Percentiles rank a stretch among this genome's conserved stretches.
These are phyloP conservation scores for Paramecium caudatum DNA, from an alignment of 73 alveolate species.

Conservation along the genomic window DNA sequence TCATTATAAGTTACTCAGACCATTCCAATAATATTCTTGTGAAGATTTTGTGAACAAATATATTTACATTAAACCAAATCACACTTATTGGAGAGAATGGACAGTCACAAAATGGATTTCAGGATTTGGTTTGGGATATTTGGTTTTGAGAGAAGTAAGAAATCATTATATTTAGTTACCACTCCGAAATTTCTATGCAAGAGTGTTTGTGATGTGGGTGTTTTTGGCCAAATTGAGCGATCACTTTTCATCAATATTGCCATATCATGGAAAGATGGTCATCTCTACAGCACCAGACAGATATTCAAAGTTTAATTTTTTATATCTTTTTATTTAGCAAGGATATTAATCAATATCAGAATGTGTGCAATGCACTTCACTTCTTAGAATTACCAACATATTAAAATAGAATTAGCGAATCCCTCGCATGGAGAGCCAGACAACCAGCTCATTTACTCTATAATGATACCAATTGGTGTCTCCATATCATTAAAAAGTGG, in stretches of 20 bases:
- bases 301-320: not conserved
- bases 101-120: slow-evolving; percentile 67
- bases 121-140: slow-evolving; percentile 74
- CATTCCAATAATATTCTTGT: slow-evolving; percentile 54
- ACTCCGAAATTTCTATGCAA: slow-evolving; percentile 76
- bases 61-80: slow-evolving; percentile 70
- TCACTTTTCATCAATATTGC: slow-evolving; percentile 72
- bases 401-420: slow-evolving; percentile 61
- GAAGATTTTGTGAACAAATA: slow-evolving; percentile 70
- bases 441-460: slow-evolving; percentile 72
- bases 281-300: slow-evolving; percentile 51
- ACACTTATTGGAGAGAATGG: slow-evolving; percentile 78
- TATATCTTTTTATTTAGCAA: slow-evolving; percentile 65
- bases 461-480: slow-evolving; percentile 72
- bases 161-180: slow-evolving; percentile 65
- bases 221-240: slow-evolving; percentile 73
- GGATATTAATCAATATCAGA: slow-evolving; percentile 71
- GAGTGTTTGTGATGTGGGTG: slow-evolving; percentile 76
- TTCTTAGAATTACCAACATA: slow-evolving; percentile 68
- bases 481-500: slow-evolving; percentile 33
- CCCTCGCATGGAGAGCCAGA: slow-evolving; percentile 71
- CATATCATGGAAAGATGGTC: slow-evolving; percentile 68
- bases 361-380: slow-evolving; percentile 64
- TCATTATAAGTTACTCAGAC: slow-evolving; percentile 60
- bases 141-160: slow-evolving; percentile 75